These are phyloP conservation scores for Solanum tacnaense DNA, from an alignment of 257 asterid genomes.

Conservation along the genomic window DNA sequence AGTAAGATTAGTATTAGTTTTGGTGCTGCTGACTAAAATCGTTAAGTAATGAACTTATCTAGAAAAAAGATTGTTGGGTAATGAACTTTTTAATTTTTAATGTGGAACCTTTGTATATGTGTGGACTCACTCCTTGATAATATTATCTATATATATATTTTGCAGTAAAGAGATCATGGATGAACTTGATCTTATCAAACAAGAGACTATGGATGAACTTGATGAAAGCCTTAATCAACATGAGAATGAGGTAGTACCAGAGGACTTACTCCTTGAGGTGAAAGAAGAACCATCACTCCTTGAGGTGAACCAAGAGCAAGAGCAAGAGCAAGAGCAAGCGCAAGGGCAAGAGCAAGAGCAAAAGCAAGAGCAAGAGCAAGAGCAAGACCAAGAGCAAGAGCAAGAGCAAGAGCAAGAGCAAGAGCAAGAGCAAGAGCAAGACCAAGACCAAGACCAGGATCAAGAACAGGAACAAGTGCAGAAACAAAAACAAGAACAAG, in stretches of 20 bases:
- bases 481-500: conserved; percentile 18
- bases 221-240: conserved; percentile 23
- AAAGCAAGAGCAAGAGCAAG: too few relatives aligned
- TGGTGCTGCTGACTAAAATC: background rate
- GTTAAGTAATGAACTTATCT: background rate
- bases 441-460: conserved; percentile 13
- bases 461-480: conserved; percentile 7
- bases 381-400: background rate
- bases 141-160: background rate
- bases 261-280: background rate
- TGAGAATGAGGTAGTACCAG: conserved; percentile 12
- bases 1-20: background rate
- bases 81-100: background rate
- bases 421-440: conserved; percentile 1
- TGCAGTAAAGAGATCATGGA: conserved; percentile 3
- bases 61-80: background rate
- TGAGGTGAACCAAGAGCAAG: background rate
- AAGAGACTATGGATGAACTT: conserved; percentile 44
- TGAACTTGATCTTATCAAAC: background rate
- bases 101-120: background rate
- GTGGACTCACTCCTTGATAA: background rate
- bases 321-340: too few relatives aligned
- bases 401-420: background rate
- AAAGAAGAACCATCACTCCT: background rate
- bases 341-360: too few relatives aligned